Conservation (phyloP, 225 moss, liverwort and hornwort species). For the Marchantia polymorpha region DNA sequence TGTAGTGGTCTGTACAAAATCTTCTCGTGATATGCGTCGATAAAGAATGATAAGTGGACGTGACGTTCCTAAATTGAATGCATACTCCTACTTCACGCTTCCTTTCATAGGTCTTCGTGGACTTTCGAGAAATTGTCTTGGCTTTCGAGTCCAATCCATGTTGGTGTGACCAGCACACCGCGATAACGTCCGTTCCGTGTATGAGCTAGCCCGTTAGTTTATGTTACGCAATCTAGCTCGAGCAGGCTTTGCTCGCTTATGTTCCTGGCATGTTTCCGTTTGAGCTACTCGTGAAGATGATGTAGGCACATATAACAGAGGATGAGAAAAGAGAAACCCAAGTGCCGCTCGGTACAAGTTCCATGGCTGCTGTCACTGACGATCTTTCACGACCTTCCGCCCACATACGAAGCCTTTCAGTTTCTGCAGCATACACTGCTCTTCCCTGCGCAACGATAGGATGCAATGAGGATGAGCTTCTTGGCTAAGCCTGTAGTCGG, state of each 20-base stretch:
- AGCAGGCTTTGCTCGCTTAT: slow-evolving; percentile 21
- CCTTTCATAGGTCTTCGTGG: background rate
- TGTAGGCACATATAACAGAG: slow-evolving; percentile 79
- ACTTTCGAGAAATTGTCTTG: background rate
- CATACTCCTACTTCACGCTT: background rate
- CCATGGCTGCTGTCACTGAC: slow-evolving; percentile 86
- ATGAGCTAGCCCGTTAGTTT: background rate
- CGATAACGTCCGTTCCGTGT: background rate
- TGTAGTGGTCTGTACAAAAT: slow-evolving; percentile 4
- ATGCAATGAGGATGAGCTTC: background rate
- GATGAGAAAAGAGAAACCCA: slow-evolving; percentile 86
- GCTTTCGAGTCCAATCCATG: background rate
- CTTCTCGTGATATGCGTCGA: background rate
- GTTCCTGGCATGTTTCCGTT: slow-evolving; percentile 62
- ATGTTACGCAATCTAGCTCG: background rate
- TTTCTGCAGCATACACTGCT: slow-evolving; percentile 89
- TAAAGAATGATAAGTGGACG: slow-evolving; percentile 10
- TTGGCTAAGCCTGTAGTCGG: background rate
- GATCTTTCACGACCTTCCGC: slow-evolving; percentile 81
- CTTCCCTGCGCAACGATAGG: slow-evolving; percentile 49
- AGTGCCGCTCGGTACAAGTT: slow-evolving; percentile 86
- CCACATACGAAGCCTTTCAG: slow-evolving; percentile 80
- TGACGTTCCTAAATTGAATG: background rate
- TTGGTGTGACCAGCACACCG: background rate
- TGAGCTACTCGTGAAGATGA: slow-evolving; percentile 57